Conservation (phyloP, 225 moss, liverwort and hornwort species). For the Neckera pumila region DNA sequence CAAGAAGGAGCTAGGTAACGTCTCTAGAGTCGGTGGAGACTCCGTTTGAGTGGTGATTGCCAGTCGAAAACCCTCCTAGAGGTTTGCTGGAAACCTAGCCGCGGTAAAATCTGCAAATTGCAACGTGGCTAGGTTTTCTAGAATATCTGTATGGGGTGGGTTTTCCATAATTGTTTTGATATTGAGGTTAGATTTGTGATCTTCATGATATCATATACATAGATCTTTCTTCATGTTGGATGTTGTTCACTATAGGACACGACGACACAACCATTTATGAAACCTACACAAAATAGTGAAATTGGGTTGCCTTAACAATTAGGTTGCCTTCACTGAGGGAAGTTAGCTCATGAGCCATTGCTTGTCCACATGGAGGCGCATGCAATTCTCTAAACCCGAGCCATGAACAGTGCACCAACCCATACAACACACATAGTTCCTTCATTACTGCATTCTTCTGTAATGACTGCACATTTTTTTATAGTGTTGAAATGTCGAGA, state of each 20-base stretch:
- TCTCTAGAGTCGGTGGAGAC: background rate
- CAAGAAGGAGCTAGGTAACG: conserved; percentile 88
- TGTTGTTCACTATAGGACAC: background rate
- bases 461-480: too few species aligned
- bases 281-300: too few species aligned
- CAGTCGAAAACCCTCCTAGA: background rate
- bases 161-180: background rate
- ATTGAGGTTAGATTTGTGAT: background rate
- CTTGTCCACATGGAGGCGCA: too few species aligned
- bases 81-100: background rate
- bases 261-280: background rate
- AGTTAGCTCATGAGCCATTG: too few species aligned
- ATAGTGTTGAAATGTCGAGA: too few species aligned
- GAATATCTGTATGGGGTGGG: background rate
- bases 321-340: too few species aligned
- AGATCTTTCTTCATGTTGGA: background rate
- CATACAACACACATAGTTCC: too few species aligned
- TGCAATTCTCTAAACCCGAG: too few species aligned
- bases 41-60: background rate
- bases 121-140: background rate
- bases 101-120: background rate
- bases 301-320: too few species aligned
- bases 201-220: background rate
- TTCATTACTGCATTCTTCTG: too few species aligned
- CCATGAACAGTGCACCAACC: too few species aligned